Evolutionary conservation across 2,329 filamentous ascomycete genomes (phyloP), one percentile per base, ranked within the genome.

Genomic region (Alternaria rosae): DNA sequence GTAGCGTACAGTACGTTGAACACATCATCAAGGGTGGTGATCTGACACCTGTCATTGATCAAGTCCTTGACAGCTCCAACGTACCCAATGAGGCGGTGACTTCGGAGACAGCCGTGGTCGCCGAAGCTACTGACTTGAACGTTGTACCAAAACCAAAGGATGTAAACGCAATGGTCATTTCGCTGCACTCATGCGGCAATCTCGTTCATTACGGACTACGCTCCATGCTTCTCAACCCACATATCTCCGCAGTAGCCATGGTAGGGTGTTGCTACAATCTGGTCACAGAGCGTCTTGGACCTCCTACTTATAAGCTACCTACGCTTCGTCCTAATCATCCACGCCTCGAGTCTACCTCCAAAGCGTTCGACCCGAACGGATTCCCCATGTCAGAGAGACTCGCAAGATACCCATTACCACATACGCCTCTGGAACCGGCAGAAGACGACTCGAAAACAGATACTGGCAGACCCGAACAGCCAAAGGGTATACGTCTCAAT

Each of bases 241-340:
- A 89, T 5, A 94, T 98, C 57, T 88, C 89, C 30, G 93, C 93
- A n/a, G 91, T 98, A 21, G 94, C 94, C 60, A 94, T 99, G 76
- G 93, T 99, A 62, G 95, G 95, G 48, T 99, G 95, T 83, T 99
- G 95, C 84, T 98, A 99, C 85, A 99, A 99, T 73, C 88, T 98
- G 6, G 83, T 98, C 70, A 97, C 94, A 0, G 95, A 98, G 80
- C 89, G 92, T 59, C 87, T 97, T 12, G 92, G 92, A 0, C 92
- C 93, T 2, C 91, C 93, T 17, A 93, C 92, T 0, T 94, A 92
- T 83, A 97, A 97, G 78, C 85, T 92, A 20, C 90, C 93, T 2
- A 87, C 88, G 51, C 85, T 94, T 35, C 90, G 93, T 9, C 91
- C 92, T 71, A 91, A 76, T 82, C 93, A 93, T 85, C 71, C 87